These are phyloP conservation scores for Puccinia coronata DNA, from an alignment of 1,284 basidiomycete species.

Conservation along the genomic window DNA sequence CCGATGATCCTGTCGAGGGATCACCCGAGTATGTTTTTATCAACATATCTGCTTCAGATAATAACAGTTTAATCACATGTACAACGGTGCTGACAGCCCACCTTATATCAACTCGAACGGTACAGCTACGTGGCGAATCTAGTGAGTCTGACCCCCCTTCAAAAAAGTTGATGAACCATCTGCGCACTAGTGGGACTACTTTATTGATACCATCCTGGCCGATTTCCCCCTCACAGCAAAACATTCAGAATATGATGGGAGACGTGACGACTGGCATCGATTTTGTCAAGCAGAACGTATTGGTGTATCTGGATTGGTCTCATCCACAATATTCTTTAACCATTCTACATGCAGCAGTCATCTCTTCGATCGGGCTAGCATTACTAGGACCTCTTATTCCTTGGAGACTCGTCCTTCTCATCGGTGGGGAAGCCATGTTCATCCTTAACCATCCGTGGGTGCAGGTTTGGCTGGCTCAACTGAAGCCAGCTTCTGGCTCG, in stretches of 20 bases:
- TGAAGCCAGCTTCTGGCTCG: background rate
- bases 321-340: no score
- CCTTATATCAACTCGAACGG: background rate
- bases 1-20: constrained; percentile 39
- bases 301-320: constrained; percentile 59
- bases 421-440: no score
- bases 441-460: no score
- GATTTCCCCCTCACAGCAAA: constrained; percentile 27
- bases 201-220: background rate
- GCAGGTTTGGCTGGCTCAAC: background rate
- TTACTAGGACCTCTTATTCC: no score
- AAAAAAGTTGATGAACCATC: background rate
- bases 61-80: background rate
- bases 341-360: constrained; percentile 55
- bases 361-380: no score
- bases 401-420: no score
- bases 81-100: constrained; percentile 40
- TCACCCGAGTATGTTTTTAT: constrained; percentile 50
- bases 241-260: constrained; percentile 49
- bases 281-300: constrained; percentile 55
- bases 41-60: constrained; percentile 53
- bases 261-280: constrained; percentile 51
- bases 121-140: constrained; percentile 39
- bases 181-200: background rate
- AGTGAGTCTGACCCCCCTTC: background rate